A percentile compares a stretch with the other conserved stretches of the same genome.
Evolutionary conservation across 148 eudicot genomes (phyloP).

Genomic region (Arbutus unedo): DNA sequence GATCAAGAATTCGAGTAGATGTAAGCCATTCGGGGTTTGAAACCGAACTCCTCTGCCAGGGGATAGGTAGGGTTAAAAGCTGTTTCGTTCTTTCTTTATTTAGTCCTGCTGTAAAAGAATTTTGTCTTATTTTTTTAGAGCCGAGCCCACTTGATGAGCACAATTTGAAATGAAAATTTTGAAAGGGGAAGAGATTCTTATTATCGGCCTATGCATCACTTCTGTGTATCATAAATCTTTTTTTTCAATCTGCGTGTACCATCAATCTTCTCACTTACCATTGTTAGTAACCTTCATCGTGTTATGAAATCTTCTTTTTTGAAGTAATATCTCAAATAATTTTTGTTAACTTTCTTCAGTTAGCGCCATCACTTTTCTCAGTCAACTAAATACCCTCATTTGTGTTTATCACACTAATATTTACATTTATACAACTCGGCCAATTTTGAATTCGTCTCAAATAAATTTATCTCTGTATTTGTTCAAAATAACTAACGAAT

Average conservation of each 20-base stretch:
- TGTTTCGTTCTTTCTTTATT: too few relatives aligned
- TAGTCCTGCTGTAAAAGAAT: too few relatives aligned
- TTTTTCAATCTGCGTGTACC: too few relatives aligned
- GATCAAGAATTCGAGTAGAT: too few relatives aligned
- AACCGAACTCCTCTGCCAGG: too few relatives aligned
- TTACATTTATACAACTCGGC: not conserved
- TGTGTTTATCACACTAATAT: not conserved
- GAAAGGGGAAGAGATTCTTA: too few relatives aligned
- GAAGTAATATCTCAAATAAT: not conserved
- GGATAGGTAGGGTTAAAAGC: too few relatives aligned
- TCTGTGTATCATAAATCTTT: not conserved
- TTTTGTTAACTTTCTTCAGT: not conserved
- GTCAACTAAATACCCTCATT: not conserved
- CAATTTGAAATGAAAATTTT: too few relatives aligned
- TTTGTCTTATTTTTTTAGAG: too few relatives aligned
- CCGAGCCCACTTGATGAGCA: too few relatives aligned
- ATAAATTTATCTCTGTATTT: too few relatives aligned
- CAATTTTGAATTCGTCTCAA: not conserved
- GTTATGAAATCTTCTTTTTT: not conserved
- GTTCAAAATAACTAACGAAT: not conserved
- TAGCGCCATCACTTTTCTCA: not conserved
- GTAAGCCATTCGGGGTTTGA: too few relatives aligned
- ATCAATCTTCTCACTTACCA: constrained; percentile 5
- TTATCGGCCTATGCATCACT: not conserved
- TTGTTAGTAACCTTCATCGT: not conserved